A percentile compares a stretch with the other conserved stretches of the same genome.
phyloP scores from a whole-genome alignment of 345 rosid genomes.

The Sapria himalayana region DNA sequence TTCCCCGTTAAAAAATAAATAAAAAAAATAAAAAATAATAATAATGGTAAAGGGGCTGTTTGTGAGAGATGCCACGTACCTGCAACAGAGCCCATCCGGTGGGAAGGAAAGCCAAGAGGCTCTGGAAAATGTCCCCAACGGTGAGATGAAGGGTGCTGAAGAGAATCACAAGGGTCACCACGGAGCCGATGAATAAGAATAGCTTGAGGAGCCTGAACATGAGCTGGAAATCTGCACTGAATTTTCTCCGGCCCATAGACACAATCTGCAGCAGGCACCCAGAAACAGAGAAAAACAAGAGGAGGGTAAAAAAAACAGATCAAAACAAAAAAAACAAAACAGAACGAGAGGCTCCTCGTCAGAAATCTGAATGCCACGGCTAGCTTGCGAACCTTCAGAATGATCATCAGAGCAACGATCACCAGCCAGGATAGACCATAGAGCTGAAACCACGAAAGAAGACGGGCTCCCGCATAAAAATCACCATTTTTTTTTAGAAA shows the following conservation, averaged over 20 bases:
- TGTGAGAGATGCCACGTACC: too few relatives aligned
- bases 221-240: slow-evolving; percentile 91
- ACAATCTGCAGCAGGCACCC: slow-evolving; percentile 64
- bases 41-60: too few relatives aligned
- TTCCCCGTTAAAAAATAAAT: too few relatives aligned
- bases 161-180: slow-evolving; percentile 37
- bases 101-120: slow-evolving; percentile 70
- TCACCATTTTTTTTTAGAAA: background rate
- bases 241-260: slow-evolving; percentile 87
- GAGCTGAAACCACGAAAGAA: slow-evolving; percentile 23
- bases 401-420: slow-evolving; percentile 52
- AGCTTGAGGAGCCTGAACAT: slow-evolving; percentile 81
- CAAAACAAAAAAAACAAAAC: too few relatives aligned
- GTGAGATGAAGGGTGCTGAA: slow-evolving; percentile 60
- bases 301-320: too few relatives aligned
- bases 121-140: slow-evolving; percentile 63
- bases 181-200: slow-evolving; percentile 40
- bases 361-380: too few relatives aligned
- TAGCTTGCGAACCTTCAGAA: slow-evolving; percentile 63
- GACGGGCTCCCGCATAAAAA: background rate
- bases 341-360: too few relatives aligned
- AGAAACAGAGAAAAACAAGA: too few relatives aligned
- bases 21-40: too few relatives aligned
- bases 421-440: slow-evolving; percentile 90
- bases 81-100: slow-evolving; percentile 89